Conservation (phyloP, 164 flowering plant genomes). For the Umbilicus rupestris region DNA sequence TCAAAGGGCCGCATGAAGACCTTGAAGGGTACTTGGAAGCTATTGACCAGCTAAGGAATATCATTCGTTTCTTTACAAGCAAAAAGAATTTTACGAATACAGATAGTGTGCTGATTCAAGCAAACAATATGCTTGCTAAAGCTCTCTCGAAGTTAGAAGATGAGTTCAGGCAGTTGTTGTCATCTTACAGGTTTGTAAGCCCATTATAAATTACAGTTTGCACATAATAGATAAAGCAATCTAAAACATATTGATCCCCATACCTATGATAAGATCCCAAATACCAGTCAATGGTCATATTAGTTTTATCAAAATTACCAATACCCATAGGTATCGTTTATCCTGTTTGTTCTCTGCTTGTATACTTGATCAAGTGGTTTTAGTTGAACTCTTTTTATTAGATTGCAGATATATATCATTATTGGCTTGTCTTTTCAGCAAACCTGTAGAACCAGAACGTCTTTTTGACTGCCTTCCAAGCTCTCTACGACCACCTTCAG, state of each 20-base stretch:
- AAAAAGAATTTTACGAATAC: slow-evolving; percentile 67
- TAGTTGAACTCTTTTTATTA: not conserved
- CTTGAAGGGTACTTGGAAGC: slow-evolving; percentile 82
- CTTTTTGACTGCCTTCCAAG: slow-evolving; percentile 58
- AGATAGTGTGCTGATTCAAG: slow-evolving; percentile 69
- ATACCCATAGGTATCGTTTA: not conserved
- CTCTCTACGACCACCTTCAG: slow-evolving; percentile 41
- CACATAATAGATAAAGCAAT: not conserved
- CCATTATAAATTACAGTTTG: not conserved
- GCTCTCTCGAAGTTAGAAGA: slow-evolving; percentile 89
- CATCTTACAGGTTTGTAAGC: slow-evolving; percentile 61
- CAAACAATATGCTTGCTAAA: slow-evolving; percentile 66
- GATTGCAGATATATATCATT: not conserved
- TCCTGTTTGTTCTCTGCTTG: not conserved
- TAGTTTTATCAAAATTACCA: not conserved
- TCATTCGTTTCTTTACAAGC: slow-evolving; percentile 57
- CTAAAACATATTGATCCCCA: not conserved
- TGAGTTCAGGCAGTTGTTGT: slow-evolving; percentile 68
- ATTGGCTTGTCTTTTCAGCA: slow-evolving; percentile 19
- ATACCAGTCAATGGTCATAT: not conserved
- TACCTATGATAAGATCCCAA: not conserved
- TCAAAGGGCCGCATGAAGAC: slow-evolving; percentile 91
- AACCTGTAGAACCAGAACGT: slow-evolving; percentile 66
- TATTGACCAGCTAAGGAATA: slow-evolving; percentile 72
- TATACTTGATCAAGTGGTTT: not conserved